Percentiles rank a stretch among this genome's conserved stretches.
These are phyloP conservation scores for Penicillium sp. DNA, from an alignment of 2,329 filamentous ascomycete species.

Conservation along the genomic window DNA sequence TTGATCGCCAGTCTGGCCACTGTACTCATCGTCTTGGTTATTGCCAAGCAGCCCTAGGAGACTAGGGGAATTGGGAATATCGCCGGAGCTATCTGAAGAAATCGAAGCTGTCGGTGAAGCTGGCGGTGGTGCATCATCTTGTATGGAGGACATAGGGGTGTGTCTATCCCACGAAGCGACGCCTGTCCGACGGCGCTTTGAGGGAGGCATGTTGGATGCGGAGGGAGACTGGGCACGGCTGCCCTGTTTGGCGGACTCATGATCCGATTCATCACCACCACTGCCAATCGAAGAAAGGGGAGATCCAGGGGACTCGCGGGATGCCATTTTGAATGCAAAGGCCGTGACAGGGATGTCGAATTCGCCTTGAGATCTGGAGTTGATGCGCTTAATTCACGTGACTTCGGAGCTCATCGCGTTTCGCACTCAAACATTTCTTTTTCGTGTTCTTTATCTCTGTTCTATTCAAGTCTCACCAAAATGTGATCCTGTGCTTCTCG, in stretches of 20 bases:
- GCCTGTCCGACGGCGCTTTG: conserved; percentile 46
- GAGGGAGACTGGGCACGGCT: conserved; percentile 44
- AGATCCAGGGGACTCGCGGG: conserved; percentile 52
- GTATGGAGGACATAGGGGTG: conserved; percentile 45
- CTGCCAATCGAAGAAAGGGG: conserved; percentile 61
- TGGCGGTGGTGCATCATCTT: conserved; percentile 36
- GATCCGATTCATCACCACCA: conserved; percentile 54
- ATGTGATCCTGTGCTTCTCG: too few relatives aligned
- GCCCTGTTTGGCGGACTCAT: conserved; percentile 51
- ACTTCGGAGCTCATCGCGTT: too few relatives aligned
- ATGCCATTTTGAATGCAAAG: conserved; percentile 34
- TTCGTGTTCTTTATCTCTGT: too few relatives aligned
- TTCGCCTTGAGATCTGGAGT: neutral
- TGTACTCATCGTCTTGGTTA: conserved; percentile 55
- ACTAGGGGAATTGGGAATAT: conserved; percentile 66
- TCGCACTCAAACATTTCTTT: neutral
- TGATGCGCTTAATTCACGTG: too few relatives aligned
- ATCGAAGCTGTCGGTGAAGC: conserved; percentile 60
- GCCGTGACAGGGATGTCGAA: conserved; percentile 1
- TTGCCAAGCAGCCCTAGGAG: conserved; percentile 40
- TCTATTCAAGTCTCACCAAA: too few relatives aligned
- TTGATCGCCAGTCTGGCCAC: conserved; percentile 65
- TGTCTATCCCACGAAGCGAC: conserved; percentile 44
- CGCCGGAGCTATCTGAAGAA: conserved; percentile 84
- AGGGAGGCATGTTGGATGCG: conserved; percentile 39